A percentile compares a stretch with the other conserved stretches of the same genome.
Evolutionary conservation across 2,329 filamentous ascomycete genomes (phyloP).

Genomic region (Botrytis galanthina): DNA sequence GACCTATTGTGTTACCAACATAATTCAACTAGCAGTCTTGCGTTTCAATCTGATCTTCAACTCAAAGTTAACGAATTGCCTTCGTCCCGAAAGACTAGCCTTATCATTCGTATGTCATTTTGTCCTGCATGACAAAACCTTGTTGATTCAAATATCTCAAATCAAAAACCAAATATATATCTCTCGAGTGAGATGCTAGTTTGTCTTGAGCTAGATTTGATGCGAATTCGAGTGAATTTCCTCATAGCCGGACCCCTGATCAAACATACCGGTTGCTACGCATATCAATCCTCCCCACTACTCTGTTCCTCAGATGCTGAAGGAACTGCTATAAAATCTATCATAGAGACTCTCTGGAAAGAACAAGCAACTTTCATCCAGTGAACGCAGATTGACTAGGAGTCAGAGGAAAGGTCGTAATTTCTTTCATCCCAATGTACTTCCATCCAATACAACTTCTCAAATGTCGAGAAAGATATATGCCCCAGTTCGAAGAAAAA

Average conservation of each 20-base stretch:
- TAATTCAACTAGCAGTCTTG: background rate
- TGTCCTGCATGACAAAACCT: too few species aligned
- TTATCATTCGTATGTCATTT: background rate
- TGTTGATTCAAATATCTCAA: background rate
- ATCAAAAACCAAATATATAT: background rate
- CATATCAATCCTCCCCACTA: background rate
- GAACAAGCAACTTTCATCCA: background rate
- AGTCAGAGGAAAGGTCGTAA: rapidly evolving
- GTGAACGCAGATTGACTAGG: background rate
- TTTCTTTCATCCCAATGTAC: background rate
- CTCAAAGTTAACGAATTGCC: background rate
- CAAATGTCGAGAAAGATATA: rapidly evolving
- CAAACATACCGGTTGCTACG: background rate
- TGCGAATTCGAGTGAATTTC: background rate
- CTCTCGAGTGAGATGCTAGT: background rate
- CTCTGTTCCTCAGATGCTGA: background rate
- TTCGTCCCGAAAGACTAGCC: background rate
- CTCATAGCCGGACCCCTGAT: rapidly evolving
- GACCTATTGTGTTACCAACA: background rate
- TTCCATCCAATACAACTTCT: rapidly evolving
- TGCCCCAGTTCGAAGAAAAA: background rate
- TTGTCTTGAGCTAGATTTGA: background rate
- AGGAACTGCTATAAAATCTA: background rate
- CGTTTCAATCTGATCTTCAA: background rate
- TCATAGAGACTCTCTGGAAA: rapidly evolving